Evolutionary conservation across 169 alveolate genomes (phyloP), one percentile per base, ranked within the genome.

Genomic region (Eimeria brunetti): DNA sequence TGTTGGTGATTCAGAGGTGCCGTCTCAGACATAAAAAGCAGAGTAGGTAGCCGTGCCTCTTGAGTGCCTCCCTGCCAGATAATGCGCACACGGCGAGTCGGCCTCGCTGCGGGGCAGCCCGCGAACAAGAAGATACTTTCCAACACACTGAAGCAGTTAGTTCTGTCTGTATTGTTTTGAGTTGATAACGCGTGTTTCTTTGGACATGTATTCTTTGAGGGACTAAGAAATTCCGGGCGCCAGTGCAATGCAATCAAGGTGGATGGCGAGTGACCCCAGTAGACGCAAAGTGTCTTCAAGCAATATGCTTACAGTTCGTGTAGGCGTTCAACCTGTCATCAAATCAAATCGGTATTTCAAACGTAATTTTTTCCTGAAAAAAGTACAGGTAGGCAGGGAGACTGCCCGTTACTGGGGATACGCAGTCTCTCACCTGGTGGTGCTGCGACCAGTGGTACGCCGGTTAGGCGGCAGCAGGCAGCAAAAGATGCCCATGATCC

Each of bases 61-160:
- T 16, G 76, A 64, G n/a, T 5, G 76, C 76, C 76, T 64, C 5
- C 76, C 14, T 64, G 1, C 75, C 41, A 64, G 8, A 27, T 44
- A 4, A 64, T 30, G 41, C 76, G n/a, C 69, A 60, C 69, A 60
- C 71, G 76, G 76, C 76, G 76, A 64, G 76, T 30, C 44, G 44
- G 76, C 38, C 76, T 64, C 44, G 41, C 44, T 30, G 41, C 18
- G 44, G 44, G 76, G 8, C 44, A 27, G 44, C 18, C n/a, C 27
- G 2, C 44, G 76, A 30, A 64, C 24, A 6, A 53, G 60, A 27
- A 18, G 20, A n/a, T 7, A 64, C 11, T 64, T n/a, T 22, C 27
- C 46, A 41, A 41, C 1, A 41, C 20, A n/a, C 14, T 30, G 41
- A 64, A 60, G 41, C 14, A n/a, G 2, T 64, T 27, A 9, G n/a